Conservation (phyloP, 257 asterid species). For the Salvia rosmarinus region DNA sequence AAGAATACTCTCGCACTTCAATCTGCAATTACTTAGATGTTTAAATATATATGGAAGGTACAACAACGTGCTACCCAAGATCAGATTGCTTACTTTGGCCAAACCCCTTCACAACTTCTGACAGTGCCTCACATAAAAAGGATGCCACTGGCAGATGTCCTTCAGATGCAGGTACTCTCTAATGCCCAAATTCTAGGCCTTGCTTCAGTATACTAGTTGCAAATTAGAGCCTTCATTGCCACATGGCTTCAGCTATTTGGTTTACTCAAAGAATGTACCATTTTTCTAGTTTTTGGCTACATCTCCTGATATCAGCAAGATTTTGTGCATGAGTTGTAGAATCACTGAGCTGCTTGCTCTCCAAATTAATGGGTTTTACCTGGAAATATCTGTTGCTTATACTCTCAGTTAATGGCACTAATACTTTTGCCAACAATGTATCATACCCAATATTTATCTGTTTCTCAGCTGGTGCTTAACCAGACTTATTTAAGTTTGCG, state of each 20-base stretch:
- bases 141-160: slow-evolving; percentile 82
- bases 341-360: slow-evolving; percentile 20
- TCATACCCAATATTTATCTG: slow-evolving; percentile 11
- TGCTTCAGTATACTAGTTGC: too few species aligned
- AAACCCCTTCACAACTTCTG: slow-evolving; percentile 97
- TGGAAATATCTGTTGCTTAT: slow-evolving; percentile 3
- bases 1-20: slow-evolving; percentile 23
- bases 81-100: slow-evolving; percentile 98
- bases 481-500: slow-evolving; percentile 24
- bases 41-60: slow-evolving; percentile 52
- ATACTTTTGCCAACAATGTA: slow-evolving; percentile 16
- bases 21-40: slow-evolving; percentile 26
- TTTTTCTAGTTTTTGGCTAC: neutral
- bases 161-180: slow-evolving; percentile 83
- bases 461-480: slow-evolving; percentile 11
- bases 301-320: slow-evolving; percentile 20
- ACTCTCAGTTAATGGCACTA: neutral
- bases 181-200: slow-evolving; percentile 20
- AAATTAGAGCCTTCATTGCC: too few species aligned
- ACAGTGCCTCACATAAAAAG: slow-evolving; percentile 88
- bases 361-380: neutral
- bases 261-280: slow-evolving; percentile 2
- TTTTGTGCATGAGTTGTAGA: slow-evolving; percentile 1
- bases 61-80: slow-evolving; percentile 95
- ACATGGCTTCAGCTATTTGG: neutral